Base-by-base conservation (phyloP, 139 green algal genomes). In the Eudorina sp. region DNA sequence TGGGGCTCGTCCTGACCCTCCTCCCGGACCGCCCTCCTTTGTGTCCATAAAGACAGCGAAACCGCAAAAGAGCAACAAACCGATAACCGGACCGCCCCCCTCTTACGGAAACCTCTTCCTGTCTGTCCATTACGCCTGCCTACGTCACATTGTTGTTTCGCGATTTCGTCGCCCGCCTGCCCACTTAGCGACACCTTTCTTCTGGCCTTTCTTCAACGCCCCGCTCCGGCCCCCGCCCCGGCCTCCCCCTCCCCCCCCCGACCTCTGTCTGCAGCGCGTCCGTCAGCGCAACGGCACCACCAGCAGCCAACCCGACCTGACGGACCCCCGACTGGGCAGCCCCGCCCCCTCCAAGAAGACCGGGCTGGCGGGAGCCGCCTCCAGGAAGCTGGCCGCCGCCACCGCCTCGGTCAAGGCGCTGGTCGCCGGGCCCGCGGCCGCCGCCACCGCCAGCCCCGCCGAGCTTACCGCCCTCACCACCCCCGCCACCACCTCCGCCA, bases 221-320 rank as follows among this genome's bases (percentile, higher is more conserved):
- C 62, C 29, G 29, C 16, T 16, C 62, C 62, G 23, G 6, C n/a
- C 9, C 55, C 55, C 13, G 34, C 36, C 13, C 31, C 6, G 18
- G 27, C 29, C 16, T 41, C 34, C 29, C 34, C 23, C 69, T 6
- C 40, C 18, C 38, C 23, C 69, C 36, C 34, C 29, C 36, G 14
- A 27, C 13, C 69, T 13, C 8, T 51, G 13, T 77, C 69, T 41
- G 21, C 70, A 79, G 48, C 31, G 21, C 27, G 41, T 83, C n/a
- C 46, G 31, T 19, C 9, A 55, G 68, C 36, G 18, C 68, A 14
- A 76, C 8, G 38, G 23, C 74, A 41, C 75, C 48, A 84, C 78
- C 55, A 85, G 55, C 78, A 85, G 55, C 53, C 55, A 73, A 38
- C 38, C 78, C 7, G 75, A 83, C 51, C 75, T 83, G 48, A 31